Percentiles rank a stretch among this genome's conserved stretches.
Conservation (phyloP, 1,284 basidiomycete species). For the Ceratobasidium sp. region DNA sequence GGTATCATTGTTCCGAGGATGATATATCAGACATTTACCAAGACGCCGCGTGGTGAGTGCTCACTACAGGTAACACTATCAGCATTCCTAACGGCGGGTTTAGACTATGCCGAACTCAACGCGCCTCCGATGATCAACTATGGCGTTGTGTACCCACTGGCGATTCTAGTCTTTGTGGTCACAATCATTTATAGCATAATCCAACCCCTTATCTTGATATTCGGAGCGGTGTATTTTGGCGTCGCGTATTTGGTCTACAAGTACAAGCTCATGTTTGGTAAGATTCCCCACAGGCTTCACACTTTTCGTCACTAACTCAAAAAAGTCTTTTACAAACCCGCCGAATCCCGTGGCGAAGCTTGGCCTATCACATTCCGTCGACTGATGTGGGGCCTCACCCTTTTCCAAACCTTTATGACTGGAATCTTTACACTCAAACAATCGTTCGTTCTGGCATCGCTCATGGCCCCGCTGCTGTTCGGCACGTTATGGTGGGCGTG, state of each 20-base stretch:
- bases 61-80: no score
- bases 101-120: conserved; percentile 96
- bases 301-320: no score
- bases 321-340: conserved; percentile 91
- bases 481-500: conserved; percentile 87
- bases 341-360: conserved; percentile 92
- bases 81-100: neutral
- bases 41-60: conserved; percentile 84
- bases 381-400: conserved; percentile 88
- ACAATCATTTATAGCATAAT: conserved; percentile 96
- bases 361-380: conserved; percentile 94
- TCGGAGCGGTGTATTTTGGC: conserved; percentile 96
- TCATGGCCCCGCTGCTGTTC: conserved; percentile 83
- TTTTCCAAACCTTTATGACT: conserved; percentile 93
- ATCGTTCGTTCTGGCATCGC: conserved; percentile 79
- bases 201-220: conserved; percentile 93
- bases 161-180: conserved; percentile 95
- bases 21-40: conserved; percentile 80
- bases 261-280: conserved; percentile 95
- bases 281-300: no score
- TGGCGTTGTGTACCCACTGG: conserved; percentile 92
- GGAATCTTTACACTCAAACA: conserved; percentile 91
- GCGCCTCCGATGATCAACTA: conserved; percentile 97
- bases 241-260: conserved; percentile 96
- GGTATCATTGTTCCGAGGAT: conserved; percentile 85